phyloP scores from a whole-genome alignment of 768 basidiomycete species.

The Suillus cothurnatus region DNA sequence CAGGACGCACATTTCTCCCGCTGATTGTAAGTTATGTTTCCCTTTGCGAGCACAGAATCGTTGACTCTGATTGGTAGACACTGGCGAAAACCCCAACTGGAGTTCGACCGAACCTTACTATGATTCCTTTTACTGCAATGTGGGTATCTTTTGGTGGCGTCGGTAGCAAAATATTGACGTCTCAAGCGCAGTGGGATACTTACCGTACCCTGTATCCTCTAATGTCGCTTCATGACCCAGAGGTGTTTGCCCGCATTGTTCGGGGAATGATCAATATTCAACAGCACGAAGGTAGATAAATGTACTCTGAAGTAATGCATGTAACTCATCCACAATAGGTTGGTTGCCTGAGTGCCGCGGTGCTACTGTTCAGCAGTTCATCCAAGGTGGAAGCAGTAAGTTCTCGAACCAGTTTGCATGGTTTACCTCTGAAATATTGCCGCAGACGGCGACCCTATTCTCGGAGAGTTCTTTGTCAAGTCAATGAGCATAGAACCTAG shows the following conservation, averaged over 20 bases:
- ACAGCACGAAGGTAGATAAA: slow-evolving; percentile 55
- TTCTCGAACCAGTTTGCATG: slow-evolving; percentile 12
- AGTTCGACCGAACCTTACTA: slow-evolving; percentile 65
- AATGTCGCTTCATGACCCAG: slow-evolving; percentile 65
- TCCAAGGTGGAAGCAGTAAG: slow-evolving; percentile 66
- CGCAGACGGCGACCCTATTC: slow-evolving; percentile 62
- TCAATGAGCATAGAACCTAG: slow-evolving; percentile 24
- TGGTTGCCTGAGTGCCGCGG: slow-evolving; percentile 71
- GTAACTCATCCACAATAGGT: slow-evolving; percentile 36
- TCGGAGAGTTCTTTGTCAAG: slow-evolving; percentile 70
- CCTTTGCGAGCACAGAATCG: not conserved
- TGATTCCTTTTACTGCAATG: slow-evolving; percentile 71
- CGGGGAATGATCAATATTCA: slow-evolving; percentile 70
- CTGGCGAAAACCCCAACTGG: slow-evolving; percentile 67
- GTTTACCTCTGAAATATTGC: not conserved
- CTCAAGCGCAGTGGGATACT: slow-evolving; percentile 56
- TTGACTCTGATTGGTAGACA: slow-evolving; percentile 40
- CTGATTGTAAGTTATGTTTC: slow-evolving; percentile 50
- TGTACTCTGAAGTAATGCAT: not conserved
- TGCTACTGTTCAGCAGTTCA: slow-evolving; percentile 51
- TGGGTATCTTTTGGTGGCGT: slow-evolving; percentile 27
- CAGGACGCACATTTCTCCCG: slow-evolving; percentile 62
- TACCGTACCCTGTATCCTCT: slow-evolving; percentile 63
- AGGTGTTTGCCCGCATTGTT: slow-evolving; percentile 58
- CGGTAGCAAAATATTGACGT: not conserved